Base-by-base conservation (phyloP, 140 eudicot genomes). In the Stevia rebaudiana region DNA sequence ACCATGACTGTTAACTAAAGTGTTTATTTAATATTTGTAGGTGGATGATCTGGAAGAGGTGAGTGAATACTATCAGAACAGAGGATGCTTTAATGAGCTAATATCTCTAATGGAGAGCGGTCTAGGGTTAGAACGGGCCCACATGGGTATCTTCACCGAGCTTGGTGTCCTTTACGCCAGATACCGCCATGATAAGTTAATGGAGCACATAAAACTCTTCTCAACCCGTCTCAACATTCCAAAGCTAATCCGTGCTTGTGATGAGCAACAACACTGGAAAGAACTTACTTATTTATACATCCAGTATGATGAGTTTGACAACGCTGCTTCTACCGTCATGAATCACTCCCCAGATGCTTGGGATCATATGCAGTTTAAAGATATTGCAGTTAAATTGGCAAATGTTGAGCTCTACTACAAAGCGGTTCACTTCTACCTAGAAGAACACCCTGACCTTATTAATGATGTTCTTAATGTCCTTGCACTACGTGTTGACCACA, bases 331-430 rank as follows among this genome's bases (percentile, higher is more conserved):
- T 0, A 94, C 97, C 7, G 95, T 94, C 46, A 94, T 94, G 99
- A 94, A 94, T 70, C 99, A 94, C 79, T 94, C 99, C 19, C 99
- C 99, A 58, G 97, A 88, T 60, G 99, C 99, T 11, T 94, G 99
- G 99, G 99, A 94, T 66, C 99, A 94, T 77, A 94, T 94, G 99
- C 99, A 94, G 47, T 94, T 94, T 74, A 94, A 94, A 65, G 99
- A 94, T 74, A 84, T 94, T 57, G 79, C 86, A 33, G 99, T 89
- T 51, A 94, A 94, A 75, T 97, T 94, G 23, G 97, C 95, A 23
- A 94, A 86, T 53, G 99, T 94, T 31, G 99, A 94, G 78, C 95
- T 94, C 2, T 94, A 94, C 58, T 94, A 94, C 75, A 94, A 94
- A 76, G 97, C 99, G 4, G 99, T 94, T 62, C 94, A 94, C 67